phyloP scores from a whole-genome alignment of 495 filamentous ascomycete genomes.

The Daldinia grandis region DNA sequence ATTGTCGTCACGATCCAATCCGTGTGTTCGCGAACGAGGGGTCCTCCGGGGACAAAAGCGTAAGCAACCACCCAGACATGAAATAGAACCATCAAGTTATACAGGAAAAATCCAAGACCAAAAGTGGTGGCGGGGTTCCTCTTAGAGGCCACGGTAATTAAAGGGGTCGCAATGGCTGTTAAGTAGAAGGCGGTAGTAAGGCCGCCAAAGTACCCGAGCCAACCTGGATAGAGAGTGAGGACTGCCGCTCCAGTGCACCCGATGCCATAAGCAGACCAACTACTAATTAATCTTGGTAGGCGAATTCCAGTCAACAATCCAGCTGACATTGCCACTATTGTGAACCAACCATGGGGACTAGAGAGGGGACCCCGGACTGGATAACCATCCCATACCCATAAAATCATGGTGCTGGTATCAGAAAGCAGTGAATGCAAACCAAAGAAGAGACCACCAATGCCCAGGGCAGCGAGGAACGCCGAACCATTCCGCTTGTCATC shows the following conservation, averaged over 20 bases:
- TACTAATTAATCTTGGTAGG: slow-evolving; percentile 71
- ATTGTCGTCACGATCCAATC: slow-evolving; percentile 91
- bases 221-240: slow-evolving; percentile 80
- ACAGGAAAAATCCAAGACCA: slow-evolving; percentile 85
- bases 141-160: slow-evolving; percentile 77
- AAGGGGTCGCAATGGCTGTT: slow-evolving; percentile 78
- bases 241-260: slow-evolving; percentile 82
- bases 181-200: slow-evolving; percentile 79
- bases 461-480: slow-evolving; percentile 73
- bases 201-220: slow-evolving; percentile 91
- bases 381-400: slow-evolving; percentile 99
- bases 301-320: slow-evolving; percentile 84
- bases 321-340: slow-evolving; percentile 83
- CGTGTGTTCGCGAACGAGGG: slow-evolving; percentile 90
- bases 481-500: slow-evolving; percentile 66
- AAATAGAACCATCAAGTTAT: slow-evolving; percentile 90
- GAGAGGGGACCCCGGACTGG: slow-evolving; percentile 90
- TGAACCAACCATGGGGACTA: slow-evolving; percentile 85
- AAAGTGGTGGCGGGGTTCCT: slow-evolving; percentile 81
- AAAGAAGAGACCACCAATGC: slow-evolving; percentile 86
- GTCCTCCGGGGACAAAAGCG: slow-evolving; percentile 97
- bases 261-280: slow-evolving; percentile 82
- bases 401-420: slow-evolving; percentile 98
- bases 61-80: slow-evolving; percentile 99
- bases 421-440: slow-evolving; percentile 92